Conservation (phyloP, 2,329 filamentous ascomycete species). For the Fusarium lyarnte region DNA sequence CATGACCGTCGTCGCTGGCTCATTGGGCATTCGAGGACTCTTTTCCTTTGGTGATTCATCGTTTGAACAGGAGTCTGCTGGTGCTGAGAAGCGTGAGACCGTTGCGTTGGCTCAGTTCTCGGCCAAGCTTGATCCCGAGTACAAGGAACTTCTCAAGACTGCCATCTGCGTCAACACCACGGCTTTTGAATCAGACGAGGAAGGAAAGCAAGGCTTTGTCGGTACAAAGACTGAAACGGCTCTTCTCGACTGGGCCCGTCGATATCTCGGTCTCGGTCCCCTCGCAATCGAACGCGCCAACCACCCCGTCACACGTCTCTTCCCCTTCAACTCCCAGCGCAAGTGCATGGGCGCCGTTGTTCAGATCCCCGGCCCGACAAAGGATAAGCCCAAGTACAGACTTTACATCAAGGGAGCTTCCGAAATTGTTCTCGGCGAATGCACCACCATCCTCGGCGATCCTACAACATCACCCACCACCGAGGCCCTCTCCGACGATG, state of each 20-base stretch:
- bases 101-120: conserved; percentile 17
- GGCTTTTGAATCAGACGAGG: conserved; percentile 61
- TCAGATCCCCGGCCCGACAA: conserved; percentile 50
- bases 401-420: conserved; percentile 66
- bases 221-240: conserved; percentile 67
- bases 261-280: conserved; percentile 59
- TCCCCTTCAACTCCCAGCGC: conserved; percentile 63
- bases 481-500: conserved; percentile 45
- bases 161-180: conserved; percentile 65
- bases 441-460: conserved; percentile 60
- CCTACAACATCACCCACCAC: conserved; percentile 55
- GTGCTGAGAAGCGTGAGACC: neutral
- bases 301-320: conserved; percentile 58
- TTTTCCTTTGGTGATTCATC: conserved; percentile 56
- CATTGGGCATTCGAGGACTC: conserved; percentile 42
- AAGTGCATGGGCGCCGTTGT: conserved; percentile 67
- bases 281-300: conserved; percentile 57
- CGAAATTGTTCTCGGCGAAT: conserved; percentile 61
- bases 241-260: conserved; percentile 59
- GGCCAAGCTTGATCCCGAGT: conserved; percentile 23
- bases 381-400: conserved; percentile 51
- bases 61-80: conserved; percentile 43
- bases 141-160: conserved; percentile 28
- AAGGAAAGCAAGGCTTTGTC: conserved; percentile 55
- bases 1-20: conserved; percentile 78